Evolutionary conservation across 208 protist genomes (phyloP), one percentile per base, ranked within the genome.

Genomic region (Trypanosoma caninum): DNA sequence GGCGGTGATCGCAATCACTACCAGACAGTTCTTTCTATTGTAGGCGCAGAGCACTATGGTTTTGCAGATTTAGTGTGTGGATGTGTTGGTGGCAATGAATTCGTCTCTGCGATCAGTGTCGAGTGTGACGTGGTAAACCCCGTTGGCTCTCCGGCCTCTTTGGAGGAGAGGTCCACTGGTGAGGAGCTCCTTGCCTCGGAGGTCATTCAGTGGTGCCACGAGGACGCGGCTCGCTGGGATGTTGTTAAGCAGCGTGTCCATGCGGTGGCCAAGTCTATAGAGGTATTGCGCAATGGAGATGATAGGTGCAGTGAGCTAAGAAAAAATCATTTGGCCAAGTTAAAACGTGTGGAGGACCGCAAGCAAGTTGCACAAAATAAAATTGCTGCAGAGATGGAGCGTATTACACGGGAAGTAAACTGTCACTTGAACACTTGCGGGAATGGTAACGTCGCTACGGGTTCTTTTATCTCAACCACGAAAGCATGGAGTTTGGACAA

Each of bases 1-100:
- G n/a, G 34, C 16, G 47, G 52, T 25, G 77, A 89, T 45, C 60
- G 78, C 38, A 73, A 74, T 9, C 71, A 81, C 56, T 67, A 64
- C 20, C 56, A 73, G 0, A 69, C 74, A 31, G 28, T 93, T 58
- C 56, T 74, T 28, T n/a, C 34, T 2, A 62, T 88, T 9, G 46
- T 93, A 13, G 83, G 82, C 7, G 31, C 46, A 11, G 65, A 76
- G 11, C 72, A 62, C 28, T 47, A 38, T 4, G 37, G 34, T 34
- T 74, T 91, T 61, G 72, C 61, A 1, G 76, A 87, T n/a, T 41
- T 90, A 10, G 52, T 90, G 20, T 82, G 74, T 58, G 60, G 42
- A 10, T 37, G 14, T 33, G 22, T 27, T 2, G 28, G 46, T 50
- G 31, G 54, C 35, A 54, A 45, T 34, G 22, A 34, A 14, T 6